Percentiles rank a stretch among this genome's conserved stretches.
Conservation (phyloP, 148 eudicot genomes). For the Chenopodium formosanum region DNA sequence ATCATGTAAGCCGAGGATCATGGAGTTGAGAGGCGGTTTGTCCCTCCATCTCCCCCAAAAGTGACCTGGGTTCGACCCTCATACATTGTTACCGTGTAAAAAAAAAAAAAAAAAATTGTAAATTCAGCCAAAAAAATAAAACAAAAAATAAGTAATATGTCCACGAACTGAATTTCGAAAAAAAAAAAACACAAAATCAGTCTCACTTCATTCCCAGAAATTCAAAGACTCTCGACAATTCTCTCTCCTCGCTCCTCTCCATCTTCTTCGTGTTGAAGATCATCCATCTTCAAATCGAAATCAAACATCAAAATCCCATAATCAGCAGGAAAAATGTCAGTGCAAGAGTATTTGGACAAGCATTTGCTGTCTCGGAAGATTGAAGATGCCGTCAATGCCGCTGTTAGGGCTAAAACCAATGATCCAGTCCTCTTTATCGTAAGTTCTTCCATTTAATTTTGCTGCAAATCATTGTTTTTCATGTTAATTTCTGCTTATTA, state of each 20-base stretch:
- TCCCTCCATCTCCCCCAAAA: no score
- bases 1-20: no score
- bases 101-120: no score
- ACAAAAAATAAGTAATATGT: no score
- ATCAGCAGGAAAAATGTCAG: conserved; percentile 57
- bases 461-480: neutral
- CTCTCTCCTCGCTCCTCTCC: neutral
- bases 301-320: no score
- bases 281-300: neutral
- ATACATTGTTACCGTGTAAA: no score
- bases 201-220: neutral
- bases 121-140: no score
- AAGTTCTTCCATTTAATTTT: conserved; percentile 19
- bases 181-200: neutral
- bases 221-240: neutral
- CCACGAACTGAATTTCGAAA: no score
- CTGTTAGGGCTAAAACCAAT: conserved; percentile 86
- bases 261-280: neutral
- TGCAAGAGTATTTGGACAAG: conserved; percentile 89
- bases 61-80: no score
- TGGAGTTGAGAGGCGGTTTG: no score
- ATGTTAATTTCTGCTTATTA: neutral
- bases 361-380: conserved; percentile 88
- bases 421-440: conserved; percentile 98
- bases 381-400: conserved; percentile 97